Conservation (phyloP, 345 rosid species). For the Excoecaria agallocha region DNA sequence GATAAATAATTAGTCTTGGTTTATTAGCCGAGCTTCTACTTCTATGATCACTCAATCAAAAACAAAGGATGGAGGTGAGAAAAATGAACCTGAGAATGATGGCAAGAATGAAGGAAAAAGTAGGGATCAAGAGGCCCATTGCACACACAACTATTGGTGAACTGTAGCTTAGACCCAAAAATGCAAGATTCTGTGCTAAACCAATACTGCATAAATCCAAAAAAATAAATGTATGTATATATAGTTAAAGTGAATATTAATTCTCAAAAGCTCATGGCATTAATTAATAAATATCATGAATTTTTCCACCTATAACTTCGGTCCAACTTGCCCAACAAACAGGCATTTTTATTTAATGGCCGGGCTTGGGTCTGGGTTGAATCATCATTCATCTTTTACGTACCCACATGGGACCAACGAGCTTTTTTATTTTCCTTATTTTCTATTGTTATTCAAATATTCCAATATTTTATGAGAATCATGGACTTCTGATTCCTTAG, state of each 20-base stretch:
- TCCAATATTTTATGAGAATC: too few species aligned
- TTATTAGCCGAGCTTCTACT: not conserved
- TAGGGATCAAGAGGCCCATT: slow-evolving; percentile 67
- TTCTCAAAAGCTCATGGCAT: not conserved
- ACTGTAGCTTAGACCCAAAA: slow-evolving; percentile 62
- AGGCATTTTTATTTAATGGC: not conserved
- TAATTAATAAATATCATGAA: not conserved
- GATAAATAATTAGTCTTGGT: not conserved
- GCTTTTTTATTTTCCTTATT: too few species aligned
- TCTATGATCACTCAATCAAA: too few species aligned
- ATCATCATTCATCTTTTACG: too few species aligned
- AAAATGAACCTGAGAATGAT: slow-evolving; percentile 47
- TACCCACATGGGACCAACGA: too few species aligned
- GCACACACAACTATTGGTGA: slow-evolving; percentile 83
- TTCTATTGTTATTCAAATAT: too few species aligned
- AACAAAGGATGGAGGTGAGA: not conserved
- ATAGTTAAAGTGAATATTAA: not conserved
- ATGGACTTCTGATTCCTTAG: too few species aligned
- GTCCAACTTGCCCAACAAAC: not conserved
- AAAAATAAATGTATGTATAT: not conserved
- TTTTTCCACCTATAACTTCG: not conserved
- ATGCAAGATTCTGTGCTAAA: slow-evolving; percentile 61
- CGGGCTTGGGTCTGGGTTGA: not conserved
- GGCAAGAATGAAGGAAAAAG: slow-evolving; percentile 62
- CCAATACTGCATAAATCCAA: slow-evolving; percentile 39